phyloP scores from a whole-genome alignment of 2,329 filamentous ascomycete species.

The Chaetomium strumarium region DNA sequence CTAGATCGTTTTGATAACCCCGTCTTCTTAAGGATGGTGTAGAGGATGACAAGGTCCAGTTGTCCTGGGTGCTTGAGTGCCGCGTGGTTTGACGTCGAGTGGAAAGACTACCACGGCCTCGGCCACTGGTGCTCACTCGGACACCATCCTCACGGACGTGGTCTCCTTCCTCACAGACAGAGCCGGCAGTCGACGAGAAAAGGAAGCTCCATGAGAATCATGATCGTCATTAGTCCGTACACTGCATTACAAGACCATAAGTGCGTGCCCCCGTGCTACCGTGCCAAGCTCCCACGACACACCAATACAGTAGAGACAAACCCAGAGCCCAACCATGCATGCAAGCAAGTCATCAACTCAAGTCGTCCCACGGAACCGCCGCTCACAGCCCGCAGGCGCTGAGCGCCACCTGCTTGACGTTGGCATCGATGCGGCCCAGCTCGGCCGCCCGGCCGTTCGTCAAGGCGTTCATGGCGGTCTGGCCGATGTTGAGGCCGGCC shows the following conservation, averaged over 20 bases:
- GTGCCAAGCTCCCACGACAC: neutral
- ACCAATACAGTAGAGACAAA: neutral
- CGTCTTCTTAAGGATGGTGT: constrained; percentile 41
- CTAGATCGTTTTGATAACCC: constrained; percentile 30
- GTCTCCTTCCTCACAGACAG: constrained; percentile 13
- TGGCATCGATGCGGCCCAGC: constrained; percentile 49
- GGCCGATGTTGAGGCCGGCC: constrained; percentile 51
- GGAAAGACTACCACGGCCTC: constrained; percentile 36
- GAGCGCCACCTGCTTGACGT: constrained; percentile 37
- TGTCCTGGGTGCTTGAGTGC: constrained; percentile 28
- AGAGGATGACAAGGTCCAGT: constrained; percentile 37
- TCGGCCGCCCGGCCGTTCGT: constrained; percentile 45
- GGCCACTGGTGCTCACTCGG: constrained; percentile 44
- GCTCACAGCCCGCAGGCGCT: constrained; percentile 37
- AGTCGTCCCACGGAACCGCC: neutral
- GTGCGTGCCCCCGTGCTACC: neutral
- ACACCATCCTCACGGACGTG: constrained; percentile 36
- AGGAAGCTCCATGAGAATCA: neutral
- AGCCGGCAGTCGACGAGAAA: neutral
- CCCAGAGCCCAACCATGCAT: neutral
- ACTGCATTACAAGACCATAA: neutral
- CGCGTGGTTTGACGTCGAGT: constrained; percentile 32
- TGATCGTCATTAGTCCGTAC: constrained; percentile 7
- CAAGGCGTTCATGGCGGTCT: constrained; percentile 49
- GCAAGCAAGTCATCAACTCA: neutral